phyloP scores from a whole-genome alignment of 169 alveolate genomes.

The Plasmodium ovale region DNA sequence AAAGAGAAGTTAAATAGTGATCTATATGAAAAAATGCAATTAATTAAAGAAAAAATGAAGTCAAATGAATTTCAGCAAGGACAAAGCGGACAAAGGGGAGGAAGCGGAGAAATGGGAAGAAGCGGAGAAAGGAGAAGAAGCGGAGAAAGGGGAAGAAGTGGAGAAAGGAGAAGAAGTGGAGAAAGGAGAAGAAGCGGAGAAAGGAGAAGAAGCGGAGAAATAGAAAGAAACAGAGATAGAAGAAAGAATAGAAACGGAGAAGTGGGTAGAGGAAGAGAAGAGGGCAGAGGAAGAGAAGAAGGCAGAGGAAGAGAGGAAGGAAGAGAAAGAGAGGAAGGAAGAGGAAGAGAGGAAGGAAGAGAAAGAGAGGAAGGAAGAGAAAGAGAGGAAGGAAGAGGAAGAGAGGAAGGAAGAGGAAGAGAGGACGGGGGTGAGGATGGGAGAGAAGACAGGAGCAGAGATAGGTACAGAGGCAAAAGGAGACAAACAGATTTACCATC shows the following conservation, averaged over 20 bases:
- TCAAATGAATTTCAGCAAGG: constrained; percentile 15
- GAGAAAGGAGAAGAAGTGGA: neutral
- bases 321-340: neutral
- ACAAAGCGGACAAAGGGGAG: neutral
- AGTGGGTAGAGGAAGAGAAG: neutral
- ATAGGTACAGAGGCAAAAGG: neutral
- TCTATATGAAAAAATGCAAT: constrained; percentile 32
- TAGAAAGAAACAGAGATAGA: neutral
- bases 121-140: no score
- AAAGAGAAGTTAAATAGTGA: neutral
- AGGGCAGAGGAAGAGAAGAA: neutral
- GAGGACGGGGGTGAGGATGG: neutral
- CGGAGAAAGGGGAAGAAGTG: constrained; percentile 7
- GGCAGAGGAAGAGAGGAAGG: neutral
- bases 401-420: neutral
- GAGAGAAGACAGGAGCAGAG: constrained; percentile 13
- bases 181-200: neutral
- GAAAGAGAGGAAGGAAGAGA: neutral
- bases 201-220: neutral
- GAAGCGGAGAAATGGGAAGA: neutral
- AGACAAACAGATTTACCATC: constrained; percentile 23
- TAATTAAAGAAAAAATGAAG: constrained; percentile 34
- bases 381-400: neutral
- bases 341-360: constrained; percentile 1
- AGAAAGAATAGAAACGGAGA: neutral